Conservation (phyloP, 2,329 filamentous ascomycete species). For the Ophiobolus disseminans region DNA sequence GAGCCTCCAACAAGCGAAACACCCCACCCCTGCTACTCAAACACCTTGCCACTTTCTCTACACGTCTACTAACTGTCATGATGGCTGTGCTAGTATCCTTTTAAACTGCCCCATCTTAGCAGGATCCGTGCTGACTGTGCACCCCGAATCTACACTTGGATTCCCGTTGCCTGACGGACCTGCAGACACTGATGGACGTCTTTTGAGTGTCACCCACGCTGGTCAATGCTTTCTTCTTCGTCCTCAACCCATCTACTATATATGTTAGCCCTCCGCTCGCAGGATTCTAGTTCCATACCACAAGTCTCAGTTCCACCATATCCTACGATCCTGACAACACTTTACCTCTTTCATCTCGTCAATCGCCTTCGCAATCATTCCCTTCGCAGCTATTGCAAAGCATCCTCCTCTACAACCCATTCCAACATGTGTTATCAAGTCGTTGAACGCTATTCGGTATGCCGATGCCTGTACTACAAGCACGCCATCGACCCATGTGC, state of each 20-base stretch:
- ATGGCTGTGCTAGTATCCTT: slow-evolving; percentile 47
- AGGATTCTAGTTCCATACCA: slow-evolving; percentile 20
- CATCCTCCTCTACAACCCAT: background rate
- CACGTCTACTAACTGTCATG: slow-evolving; percentile 35
- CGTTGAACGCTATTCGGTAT: slow-evolving; percentile 84
- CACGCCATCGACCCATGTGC: slow-evolving; percentile 86
- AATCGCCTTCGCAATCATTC: slow-evolving; percentile 6
- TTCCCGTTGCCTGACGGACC: slow-evolving; percentile 45
- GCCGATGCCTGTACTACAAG: slow-evolving; percentile 85
- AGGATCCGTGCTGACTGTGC: slow-evolving; percentile 45
- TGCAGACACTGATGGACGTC: slow-evolving; percentile 41
- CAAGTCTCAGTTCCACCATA: slow-evolving; percentile 17
- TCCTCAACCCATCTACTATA: slow-evolving; percentile 38
- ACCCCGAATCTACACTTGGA: slow-evolving; percentile 40
- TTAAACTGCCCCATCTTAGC: slow-evolving; percentile 37
- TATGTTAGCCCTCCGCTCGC: slow-evolving; percentile 37
- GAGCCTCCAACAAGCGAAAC: slow-evolving; percentile 39
- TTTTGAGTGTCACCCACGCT: slow-evolving; percentile 36
- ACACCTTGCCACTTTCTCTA: slow-evolving; percentile 35
- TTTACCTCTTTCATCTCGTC: slow-evolving; percentile 19
- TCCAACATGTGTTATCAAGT: slow-evolving; percentile 82
- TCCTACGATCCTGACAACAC: slow-evolving; percentile 17
- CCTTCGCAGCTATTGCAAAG: background rate
- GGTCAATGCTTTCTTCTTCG: slow-evolving; percentile 23
- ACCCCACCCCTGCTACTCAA: slow-evolving; percentile 37